phyloP scores from a whole-genome alignment of 2,329 filamentous ascomycete species.

The Xylariaceae sp. region DNA sequence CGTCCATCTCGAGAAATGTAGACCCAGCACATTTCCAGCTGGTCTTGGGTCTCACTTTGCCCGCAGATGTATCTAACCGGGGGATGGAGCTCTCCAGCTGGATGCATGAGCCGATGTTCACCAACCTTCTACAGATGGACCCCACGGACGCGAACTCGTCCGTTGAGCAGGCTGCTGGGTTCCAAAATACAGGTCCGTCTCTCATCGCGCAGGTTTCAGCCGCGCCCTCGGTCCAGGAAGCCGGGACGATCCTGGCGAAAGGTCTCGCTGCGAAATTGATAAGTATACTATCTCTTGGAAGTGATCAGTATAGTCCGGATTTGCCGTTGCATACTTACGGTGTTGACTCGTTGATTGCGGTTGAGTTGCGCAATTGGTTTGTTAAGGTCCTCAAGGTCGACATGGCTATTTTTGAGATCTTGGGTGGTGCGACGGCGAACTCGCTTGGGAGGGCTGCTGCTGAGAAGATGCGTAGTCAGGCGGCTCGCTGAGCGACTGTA shows the following conservation, averaged over 20 bases:
- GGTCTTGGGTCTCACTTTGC: neutral
- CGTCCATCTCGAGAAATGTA: neutral
- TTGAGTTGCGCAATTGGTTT: neutral
- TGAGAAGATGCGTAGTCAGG: too few species aligned
- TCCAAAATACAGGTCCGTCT: neutral
- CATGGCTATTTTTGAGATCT: neutral
- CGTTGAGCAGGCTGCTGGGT: neutral
- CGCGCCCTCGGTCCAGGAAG: neutral
- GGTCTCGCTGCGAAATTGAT: neutral
- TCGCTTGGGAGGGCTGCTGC: too few species aligned
- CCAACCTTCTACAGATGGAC: neutral
- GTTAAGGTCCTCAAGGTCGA: neutral
- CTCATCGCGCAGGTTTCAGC: neutral
- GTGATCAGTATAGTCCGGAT: neutral
- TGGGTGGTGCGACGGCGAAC: neutral
- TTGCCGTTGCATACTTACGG: neutral
- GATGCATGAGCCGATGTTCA: neutral
- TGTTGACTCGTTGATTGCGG: neutral
- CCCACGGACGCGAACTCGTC: neutral
- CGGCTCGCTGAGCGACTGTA: too few species aligned
- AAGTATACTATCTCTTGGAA: neutral
- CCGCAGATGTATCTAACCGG: neutral
- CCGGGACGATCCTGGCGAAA: neutral
- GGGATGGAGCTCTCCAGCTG: neutral
- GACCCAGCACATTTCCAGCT: neutral